phyloP scores from a whole-genome alignment of 2,329 filamentous ascomycete species.

The Cordyceps militaris region DNA sequence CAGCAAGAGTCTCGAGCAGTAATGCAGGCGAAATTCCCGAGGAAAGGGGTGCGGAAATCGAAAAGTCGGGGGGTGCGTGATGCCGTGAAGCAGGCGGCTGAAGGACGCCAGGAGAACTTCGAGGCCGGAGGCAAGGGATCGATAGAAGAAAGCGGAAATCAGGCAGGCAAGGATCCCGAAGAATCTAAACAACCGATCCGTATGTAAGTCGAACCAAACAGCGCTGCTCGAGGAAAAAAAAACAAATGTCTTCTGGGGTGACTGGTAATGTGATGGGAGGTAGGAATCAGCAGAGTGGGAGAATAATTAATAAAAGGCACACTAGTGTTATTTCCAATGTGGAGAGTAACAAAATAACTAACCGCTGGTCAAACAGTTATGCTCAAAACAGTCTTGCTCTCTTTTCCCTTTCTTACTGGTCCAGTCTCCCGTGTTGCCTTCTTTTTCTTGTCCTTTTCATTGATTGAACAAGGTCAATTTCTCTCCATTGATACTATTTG shows the following conservation, averaged over 20 bases:
- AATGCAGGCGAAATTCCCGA: not conserved
- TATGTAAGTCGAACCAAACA: slow-evolving; percentile 11
- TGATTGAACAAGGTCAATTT: too few species aligned
- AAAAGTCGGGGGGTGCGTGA: slow-evolving; percentile 3
- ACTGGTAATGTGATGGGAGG: slow-evolving; percentile 13
- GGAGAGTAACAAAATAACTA: not conserved
- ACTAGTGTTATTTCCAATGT: slow-evolving; percentile 11
- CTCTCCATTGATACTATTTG: too few species aligned
- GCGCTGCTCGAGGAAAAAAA: slow-evolving; percentile 12
- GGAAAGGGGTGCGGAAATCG: slow-evolving; percentile 4
- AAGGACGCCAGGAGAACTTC: slow-evolving; percentile 18
- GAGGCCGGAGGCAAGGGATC: slow-evolving; percentile 10
- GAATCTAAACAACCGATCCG: slow-evolving; percentile 7
- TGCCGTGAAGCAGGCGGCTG: slow-evolving; percentile 12
- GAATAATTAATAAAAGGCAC: slow-evolving; percentile 9
- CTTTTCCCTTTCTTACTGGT: too few species aligned
- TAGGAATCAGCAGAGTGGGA: slow-evolving; percentile 16
- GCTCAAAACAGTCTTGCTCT: too few species aligned
- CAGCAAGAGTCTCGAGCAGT: not conserved
- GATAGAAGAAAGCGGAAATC: slow-evolving; percentile 12
- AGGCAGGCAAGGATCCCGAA: slow-evolving; percentile 11
- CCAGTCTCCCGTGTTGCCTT: too few species aligned
- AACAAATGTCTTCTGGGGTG: slow-evolving; percentile 6
- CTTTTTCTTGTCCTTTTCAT: too few species aligned
- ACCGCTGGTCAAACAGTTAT: too few species aligned